These are phyloP conservation scores for Neurospora sp. DNA, from an alignment of 495 filamentous ascomycete species.

Conservation along the genomic window DNA sequence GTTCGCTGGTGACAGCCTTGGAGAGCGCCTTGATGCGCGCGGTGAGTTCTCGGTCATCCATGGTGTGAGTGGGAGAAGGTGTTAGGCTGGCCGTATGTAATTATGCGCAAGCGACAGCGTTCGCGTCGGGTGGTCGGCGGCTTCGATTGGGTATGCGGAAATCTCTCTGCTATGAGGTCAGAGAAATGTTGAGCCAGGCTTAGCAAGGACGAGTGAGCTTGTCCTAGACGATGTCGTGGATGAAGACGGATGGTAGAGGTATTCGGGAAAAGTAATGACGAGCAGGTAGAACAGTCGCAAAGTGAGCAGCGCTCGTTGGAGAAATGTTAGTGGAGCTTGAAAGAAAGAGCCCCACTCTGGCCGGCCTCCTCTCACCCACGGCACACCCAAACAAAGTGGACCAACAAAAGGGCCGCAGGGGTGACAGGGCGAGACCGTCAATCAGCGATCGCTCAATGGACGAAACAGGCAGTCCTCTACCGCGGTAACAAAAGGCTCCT, in stretches of 20 bases:
- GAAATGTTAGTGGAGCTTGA: not conserved
- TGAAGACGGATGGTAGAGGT: not conserved
- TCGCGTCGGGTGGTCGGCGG: not conserved
- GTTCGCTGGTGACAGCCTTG: slow-evolving; percentile 66
- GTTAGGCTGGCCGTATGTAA: not conserved
- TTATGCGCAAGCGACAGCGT: not conserved
- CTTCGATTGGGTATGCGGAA: not conserved
- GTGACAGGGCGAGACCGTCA: not conserved
- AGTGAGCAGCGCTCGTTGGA: not conserved
- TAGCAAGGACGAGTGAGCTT: not conserved
- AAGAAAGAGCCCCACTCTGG: not conserved
- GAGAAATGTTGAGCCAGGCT: not conserved
- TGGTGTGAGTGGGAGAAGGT: slow-evolving; percentile 19
- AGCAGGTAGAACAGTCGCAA: not conserved
- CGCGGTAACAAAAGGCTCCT: not conserved
- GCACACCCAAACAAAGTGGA: not conserved
- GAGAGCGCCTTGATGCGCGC: slow-evolving; percentile 59
- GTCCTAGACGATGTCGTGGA: not conserved
- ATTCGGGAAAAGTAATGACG: not conserved
- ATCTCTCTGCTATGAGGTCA: not conserved
- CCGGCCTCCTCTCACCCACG: not conserved
- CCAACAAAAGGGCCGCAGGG: not conserved
- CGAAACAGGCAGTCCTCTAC: not conserved
- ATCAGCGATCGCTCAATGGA: not conserved
- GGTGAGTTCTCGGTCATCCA: slow-evolving; percentile 78